Conservation (phyloP, 2,329 filamentous ascomycete species). For the Penicillium sp. region DNA sequence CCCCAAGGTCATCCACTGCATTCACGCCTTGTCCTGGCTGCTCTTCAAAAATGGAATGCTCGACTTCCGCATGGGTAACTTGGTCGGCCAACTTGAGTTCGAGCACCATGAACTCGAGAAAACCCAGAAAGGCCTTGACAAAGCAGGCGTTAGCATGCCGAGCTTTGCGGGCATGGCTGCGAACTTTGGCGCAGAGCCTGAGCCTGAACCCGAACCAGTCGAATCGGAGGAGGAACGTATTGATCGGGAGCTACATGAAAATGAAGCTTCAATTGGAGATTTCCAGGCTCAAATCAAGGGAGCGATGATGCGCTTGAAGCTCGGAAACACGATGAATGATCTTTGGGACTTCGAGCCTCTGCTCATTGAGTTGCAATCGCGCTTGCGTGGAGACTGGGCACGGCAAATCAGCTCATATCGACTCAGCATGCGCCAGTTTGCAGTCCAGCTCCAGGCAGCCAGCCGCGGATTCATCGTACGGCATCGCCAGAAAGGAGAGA, state of each 20-base stretch:
- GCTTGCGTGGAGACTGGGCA: constrained; percentile 82
- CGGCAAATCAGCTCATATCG: constrained; percentile 80
- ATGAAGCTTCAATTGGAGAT: constrained; percentile 69
- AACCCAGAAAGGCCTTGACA: constrained; percentile 95
- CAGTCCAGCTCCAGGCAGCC: constrained; percentile 74
- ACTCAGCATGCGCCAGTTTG: constrained; percentile 77
- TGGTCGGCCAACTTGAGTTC: constrained; percentile 94
- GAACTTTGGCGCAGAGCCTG: constrained; percentile 83
- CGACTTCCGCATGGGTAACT: constrained; percentile 91
- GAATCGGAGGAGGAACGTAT: constrained; percentile 91
- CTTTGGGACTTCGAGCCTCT: constrained; percentile 83
- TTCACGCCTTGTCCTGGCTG: constrained; percentile 96
- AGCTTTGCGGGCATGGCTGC: constrained; percentile 97
- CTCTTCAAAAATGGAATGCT: constrained; percentile 92
- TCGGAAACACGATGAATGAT: constrained; percentile 80
- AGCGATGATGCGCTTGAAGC: constrained; percentile 69
- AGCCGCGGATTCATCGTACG: constrained; percentile 74
- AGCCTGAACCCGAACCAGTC: constrained; percentile 66
- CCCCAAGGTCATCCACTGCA: constrained; percentile 98
- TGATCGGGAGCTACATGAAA: constrained; percentile 75
- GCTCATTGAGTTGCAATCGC: constrained; percentile 78
- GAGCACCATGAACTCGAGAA: constrained; percentile 96
- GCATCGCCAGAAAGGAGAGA: constrained; percentile 58
- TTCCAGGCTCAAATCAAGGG: constrained; percentile 85
- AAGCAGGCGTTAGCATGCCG: constrained; percentile 91